Percentiles rank a stretch among this genome's conserved stretches.
Conservation (phyloP, 1,284 basidiomycete genomes). For the Paramarasmius palmivorus region DNA sequence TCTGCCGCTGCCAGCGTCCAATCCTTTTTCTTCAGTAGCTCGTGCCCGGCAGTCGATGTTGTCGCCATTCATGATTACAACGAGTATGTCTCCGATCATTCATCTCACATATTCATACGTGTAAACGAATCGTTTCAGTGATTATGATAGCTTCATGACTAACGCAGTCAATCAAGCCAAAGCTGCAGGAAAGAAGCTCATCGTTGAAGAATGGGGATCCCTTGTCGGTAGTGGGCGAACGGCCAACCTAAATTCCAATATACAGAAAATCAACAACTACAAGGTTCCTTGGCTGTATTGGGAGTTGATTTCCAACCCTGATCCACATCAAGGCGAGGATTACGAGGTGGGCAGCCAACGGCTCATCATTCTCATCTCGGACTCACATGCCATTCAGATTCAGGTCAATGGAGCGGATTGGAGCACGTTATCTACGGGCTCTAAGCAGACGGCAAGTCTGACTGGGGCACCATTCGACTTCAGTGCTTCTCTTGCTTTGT, state of each 20-base stretch:
- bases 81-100: conserved; percentile 19
- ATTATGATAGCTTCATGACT: conserved; percentile 26
- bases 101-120: background rate
- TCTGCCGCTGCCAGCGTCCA: conserved; percentile 19
- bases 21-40: conserved; percentile 24
- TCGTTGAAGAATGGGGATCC: conserved; percentile 29
- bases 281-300: conserved; percentile 39
- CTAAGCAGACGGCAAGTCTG: conserved; percentile 15
- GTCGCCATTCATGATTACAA: conserved; percentile 30
- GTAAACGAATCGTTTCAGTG: conserved; percentile 11
- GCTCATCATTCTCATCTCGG: background rate
- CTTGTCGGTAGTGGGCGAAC: conserved; percentile 23
- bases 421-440: conserved; percentile 18
- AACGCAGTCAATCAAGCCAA: conserved; percentile 22
- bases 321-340: conserved; percentile 35
- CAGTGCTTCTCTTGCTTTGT: conserved; percentile 12
- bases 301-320: conserved; percentile 35
- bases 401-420: conserved; percentile 24
- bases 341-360: conserved; percentile 28
- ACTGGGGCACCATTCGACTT: conserved; percentile 25
- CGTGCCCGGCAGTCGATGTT: conserved; percentile 24
- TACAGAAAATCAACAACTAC: conserved; percentile 29
- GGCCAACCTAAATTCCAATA: conserved; percentile 25
- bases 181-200: conserved; percentile 25
- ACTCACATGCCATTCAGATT: conserved; percentile 15